Percentiles rank a stretch among this genome's conserved stretches.
Evolutionary conservation across 768 basidiomycete species (phyloP).

Genomic region (Hypsizygus marmoreus): DNA sequence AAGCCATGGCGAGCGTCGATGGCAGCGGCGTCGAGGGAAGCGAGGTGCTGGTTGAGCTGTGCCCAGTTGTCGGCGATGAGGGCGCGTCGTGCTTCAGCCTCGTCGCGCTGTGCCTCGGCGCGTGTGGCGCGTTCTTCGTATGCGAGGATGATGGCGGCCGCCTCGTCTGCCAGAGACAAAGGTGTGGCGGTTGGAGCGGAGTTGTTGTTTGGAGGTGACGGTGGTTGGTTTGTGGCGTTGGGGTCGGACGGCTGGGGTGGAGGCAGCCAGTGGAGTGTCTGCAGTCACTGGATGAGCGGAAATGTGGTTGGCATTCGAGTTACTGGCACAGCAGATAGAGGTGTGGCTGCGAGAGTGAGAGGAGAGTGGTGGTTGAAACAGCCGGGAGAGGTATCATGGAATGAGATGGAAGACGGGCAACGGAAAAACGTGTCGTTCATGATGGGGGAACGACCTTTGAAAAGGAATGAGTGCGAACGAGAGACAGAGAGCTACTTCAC

Average conservation of each 20-base stretch:
- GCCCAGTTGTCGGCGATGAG: slow-evolving; percentile 50
- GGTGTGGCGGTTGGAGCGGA: slow-evolving; percentile 14
- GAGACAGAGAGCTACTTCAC: too few relatives aligned
- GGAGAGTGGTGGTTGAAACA: too few relatives aligned
- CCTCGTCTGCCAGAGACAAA: slow-evolving; percentile 20
- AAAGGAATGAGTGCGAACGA: too few relatives aligned
- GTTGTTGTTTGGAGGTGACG: slow-evolving; percentile 15
- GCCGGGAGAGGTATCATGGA: too few relatives aligned
- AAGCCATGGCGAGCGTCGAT: slow-evolving; percentile 54
- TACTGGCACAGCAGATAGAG: too few relatives aligned
- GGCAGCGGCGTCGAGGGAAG: slow-evolving; percentile 43
- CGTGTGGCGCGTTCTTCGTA: slow-evolving; percentile 51
- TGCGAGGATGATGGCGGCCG: slow-evolving; percentile 39
- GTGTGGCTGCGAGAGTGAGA: too few relatives aligned
- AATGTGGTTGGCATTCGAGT: too few relatives aligned
- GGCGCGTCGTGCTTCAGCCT: slow-evolving; percentile 49
- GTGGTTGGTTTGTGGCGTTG: slow-evolving; percentile 19
- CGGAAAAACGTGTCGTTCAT: too few relatives aligned
- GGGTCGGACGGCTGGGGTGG: slow-evolving; percentile 13
- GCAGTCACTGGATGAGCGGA: too few relatives aligned
- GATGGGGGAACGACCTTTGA: too few relatives aligned
- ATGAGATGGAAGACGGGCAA: too few relatives aligned
- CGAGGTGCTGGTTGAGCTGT: slow-evolving; percentile 51
- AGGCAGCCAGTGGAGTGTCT: slow-evolving; percentile 10
- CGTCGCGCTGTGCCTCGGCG: slow-evolving; percentile 57